These are phyloP conservation scores for Melanogaster broomeanus DNA, from an alignment of 768 basidiomycete genomes.

Conservation along the genomic window DNA sequence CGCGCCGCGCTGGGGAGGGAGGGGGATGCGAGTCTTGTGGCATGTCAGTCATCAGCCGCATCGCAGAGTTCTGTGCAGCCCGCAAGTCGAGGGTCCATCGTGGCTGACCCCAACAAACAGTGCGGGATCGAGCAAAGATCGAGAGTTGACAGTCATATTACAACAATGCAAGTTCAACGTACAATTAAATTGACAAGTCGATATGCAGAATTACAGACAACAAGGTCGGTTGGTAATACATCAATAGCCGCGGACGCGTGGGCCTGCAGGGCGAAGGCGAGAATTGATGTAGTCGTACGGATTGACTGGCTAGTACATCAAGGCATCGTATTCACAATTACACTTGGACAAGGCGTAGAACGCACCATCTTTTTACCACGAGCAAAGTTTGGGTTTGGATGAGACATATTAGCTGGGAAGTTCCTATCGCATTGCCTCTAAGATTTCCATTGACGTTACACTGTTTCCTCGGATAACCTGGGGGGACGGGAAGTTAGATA, in stretches of 20 bases:
- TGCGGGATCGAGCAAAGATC: not conserved
- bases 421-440: conserved; percentile 58
- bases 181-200: not conserved
- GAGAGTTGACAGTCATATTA: not conserved
- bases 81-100: too few relatives aligned
- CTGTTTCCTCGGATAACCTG: conserved; percentile 98
- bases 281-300: not conserved
- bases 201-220: not conserved
- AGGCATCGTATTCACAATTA: not conserved
- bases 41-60: too few relatives aligned
- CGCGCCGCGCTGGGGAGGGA: too few relatives aligned
- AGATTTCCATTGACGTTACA: conserved; percentile 91
- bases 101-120: too few relatives aligned
- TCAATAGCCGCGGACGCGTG: not conserved
- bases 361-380: conserved; percentile 9
- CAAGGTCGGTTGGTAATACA: not conserved
- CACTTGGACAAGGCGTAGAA: not conserved
- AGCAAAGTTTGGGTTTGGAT: not conserved
- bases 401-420: not conserved
- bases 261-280: conserved; percentile 9
- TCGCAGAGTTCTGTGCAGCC: too few relatives aligned
- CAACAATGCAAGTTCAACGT: not conserved
- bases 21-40: too few relatives aligned
- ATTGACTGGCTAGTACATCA: conserved; percentile 1
- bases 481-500: conserved; percentile 6